Evolutionary conservation across 495 filamentous ascomycete species (phyloP), one percentile per base, ranked within the genome.

Genomic region (Chlorociboria aeruginascens): DNA sequence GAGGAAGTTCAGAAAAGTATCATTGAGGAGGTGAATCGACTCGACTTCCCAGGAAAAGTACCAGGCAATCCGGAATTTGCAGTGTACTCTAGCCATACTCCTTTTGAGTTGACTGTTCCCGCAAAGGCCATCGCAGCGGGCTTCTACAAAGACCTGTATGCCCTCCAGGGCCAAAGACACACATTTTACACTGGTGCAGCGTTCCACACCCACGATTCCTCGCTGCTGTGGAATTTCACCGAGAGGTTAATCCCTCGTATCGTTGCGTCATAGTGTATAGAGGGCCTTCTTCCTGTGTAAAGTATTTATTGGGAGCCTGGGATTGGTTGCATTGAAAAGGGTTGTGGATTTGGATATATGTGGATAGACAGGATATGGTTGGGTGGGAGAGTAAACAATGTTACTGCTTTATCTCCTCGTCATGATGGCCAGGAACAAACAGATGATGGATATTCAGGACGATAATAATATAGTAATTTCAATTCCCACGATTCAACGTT

Each of bases 121-220:
- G 55, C 60, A 0, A 61, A 59, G 14, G 65, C 62, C 0, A 70
- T 77, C 20, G 46, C 45, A 20, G 42, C 35, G 28, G 74, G 75
- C 1, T 79, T 77, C 44, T 75, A 79, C 38, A 52, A 65, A 43
- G 48, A 67, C 17, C 49, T 74, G 46, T 66, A 72, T 50, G 66
- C 48, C 9, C 52, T 82, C 48, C 74, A 82, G 56, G 76, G 76
- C 1, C 49, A 64, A n/a, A 46, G 65, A 38, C 59, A 62, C 10
- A 78, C 73, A 9, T 80, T 56, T 46, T 80, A 68, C 47, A 78
- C 74, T 0, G 76, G 76, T 1, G 72, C 71, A 7, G 61, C 60
- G 2, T 67, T 53, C 25, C 41, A 51, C 13, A 52, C 50, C 14
- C 64, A 72, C 40, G 67, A 68, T 46, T 61, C 66, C 46, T 52